Percentiles rank a stretch among this genome's conserved stretches.
Evolutionary conservation across 2,329 filamentous ascomycete species (phyloP).

Genomic region (Penicillium sp.): DNA sequence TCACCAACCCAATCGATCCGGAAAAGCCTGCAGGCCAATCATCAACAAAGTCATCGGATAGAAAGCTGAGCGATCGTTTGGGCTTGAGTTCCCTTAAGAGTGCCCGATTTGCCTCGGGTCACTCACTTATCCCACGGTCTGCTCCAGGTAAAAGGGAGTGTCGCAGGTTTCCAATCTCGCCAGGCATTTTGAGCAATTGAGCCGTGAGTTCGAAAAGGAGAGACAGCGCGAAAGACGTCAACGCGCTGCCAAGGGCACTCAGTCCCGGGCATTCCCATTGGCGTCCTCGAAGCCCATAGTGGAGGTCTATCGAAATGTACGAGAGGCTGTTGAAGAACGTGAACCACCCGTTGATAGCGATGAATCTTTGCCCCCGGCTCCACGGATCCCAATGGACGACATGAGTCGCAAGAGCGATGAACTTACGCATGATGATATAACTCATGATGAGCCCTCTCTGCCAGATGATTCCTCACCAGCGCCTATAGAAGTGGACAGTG

Average conservation of each 20-base stretch:
- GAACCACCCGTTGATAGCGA: slow-evolving; percentile 65
- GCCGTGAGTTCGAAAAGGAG: slow-evolving; percentile 94
- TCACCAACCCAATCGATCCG: slow-evolving; percentile 23
- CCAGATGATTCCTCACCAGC: slow-evolving; percentile 33
- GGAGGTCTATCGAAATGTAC: slow-evolving; percentile 90
- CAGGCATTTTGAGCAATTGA: slow-evolving; percentile 94
- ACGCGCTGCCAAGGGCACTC: slow-evolving; percentile 70
- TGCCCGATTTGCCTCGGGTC: slow-evolving; percentile 47
- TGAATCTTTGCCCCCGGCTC: slow-evolving; percentile 35
- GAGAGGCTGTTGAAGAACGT: slow-evolving; percentile 84
- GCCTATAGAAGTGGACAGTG: slow-evolving; percentile 45
- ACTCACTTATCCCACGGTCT: slow-evolving; percentile 84
- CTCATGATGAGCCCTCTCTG: slow-evolving; percentile 31
- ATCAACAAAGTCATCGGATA: slow-evolving; percentile 55
- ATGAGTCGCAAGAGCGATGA: slow-evolving; percentile 35
- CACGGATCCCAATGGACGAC: slow-evolving; percentile 32
- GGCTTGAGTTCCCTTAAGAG: slow-evolving; percentile 66
- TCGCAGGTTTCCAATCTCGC: slow-evolving; percentile 88
- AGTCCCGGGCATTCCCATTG: slow-evolving; percentile 80
- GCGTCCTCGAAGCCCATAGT: slow-evolving; percentile 94
- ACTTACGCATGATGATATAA: slow-evolving; percentile 20
- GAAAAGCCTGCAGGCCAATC: slow-evolving; percentile 27
- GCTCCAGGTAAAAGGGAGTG: slow-evolving; percentile 68
- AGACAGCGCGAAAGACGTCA: slow-evolving; percentile 81
- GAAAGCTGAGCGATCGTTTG: slow-evolving; percentile 73